These are phyloP conservation scores for Zymoseptoria ardabiliae DNA, from an alignment of 2,329 filamentous ascomycete genomes.

Conservation along the genomic window DNA sequence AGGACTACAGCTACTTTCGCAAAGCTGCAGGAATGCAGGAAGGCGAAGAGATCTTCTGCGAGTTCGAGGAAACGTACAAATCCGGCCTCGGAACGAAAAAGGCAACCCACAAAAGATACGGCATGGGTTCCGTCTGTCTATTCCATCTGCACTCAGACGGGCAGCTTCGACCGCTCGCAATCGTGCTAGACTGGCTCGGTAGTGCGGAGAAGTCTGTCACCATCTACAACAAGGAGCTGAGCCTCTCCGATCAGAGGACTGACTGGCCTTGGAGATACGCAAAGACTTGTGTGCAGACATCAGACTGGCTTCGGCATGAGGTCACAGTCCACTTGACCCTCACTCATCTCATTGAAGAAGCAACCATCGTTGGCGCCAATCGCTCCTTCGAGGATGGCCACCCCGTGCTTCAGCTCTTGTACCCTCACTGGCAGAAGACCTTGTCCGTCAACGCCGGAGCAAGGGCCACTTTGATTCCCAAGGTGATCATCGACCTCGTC, in stretches of 20 bases:
- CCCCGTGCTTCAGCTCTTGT: conserved; percentile 37
- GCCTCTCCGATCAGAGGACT: conserved; percentile 31
- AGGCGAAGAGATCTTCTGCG: conserved; percentile 11
- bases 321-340: conserved; percentile 38
- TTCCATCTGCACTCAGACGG: conserved; percentile 34
- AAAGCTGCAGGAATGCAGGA: conserved; percentile 22
- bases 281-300: conserved; percentile 43
- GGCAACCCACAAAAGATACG: conserved; percentile 8
- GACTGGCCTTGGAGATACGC: conserved; percentile 50
- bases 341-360: conserved; percentile 18
- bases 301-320: conserved; percentile 46
- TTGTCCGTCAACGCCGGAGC: conserved; percentile 45
- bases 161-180: conserved; percentile 43
- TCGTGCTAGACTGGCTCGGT: conserved; percentile 42
- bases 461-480: conserved; percentile 38
- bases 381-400: conserved; percentile 41
- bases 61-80: conserved; percentile 10
- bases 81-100: conserved; percentile 5
- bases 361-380: conserved; percentile 15
- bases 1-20: conserved; percentile 41
- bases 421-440: conserved; percentile 46
- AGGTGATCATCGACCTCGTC: conserved; percentile 38
- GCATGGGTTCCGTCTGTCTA: conserved; percentile 13
- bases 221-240: conserved; percentile 44
- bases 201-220: conserved; percentile 40